Conservation (phyloP, 2,329 filamentous ascomycete genomes). For the Scedosporium minutisporum region DNA sequence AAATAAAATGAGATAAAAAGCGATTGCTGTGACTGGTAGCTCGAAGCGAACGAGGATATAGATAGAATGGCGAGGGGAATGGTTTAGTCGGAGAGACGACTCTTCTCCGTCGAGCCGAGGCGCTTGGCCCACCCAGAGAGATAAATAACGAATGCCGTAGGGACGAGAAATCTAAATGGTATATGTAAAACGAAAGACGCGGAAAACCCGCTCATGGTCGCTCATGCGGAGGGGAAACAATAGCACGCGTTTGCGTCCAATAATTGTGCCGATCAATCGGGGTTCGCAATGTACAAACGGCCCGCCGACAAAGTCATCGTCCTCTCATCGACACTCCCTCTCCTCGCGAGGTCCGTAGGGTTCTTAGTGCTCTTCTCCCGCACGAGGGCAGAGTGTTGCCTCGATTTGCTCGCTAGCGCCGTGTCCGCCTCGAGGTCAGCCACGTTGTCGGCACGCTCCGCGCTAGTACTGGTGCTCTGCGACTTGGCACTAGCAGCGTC, state of each 20-base stretch:
- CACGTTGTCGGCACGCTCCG: slow-evolving; percentile 51
- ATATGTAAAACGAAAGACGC: too few species aligned
- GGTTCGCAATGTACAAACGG: slow-evolving; percentile 77
- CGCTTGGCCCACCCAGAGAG: too few species aligned
- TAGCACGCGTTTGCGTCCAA: too few species aligned
- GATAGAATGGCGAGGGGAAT: background rate
- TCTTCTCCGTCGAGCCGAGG: background rate
- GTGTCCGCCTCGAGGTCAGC: slow-evolving; percentile 41
- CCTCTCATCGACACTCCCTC: slow-evolving; percentile 76
- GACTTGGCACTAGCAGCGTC: slow-evolving; percentile 38
- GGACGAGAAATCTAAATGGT: too few species aligned
- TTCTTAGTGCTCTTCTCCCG: slow-evolving; percentile 58
- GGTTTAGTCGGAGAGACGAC: background rate
- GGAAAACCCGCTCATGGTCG: too few species aligned
- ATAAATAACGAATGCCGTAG: too few species aligned
- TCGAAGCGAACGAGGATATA: background rate
- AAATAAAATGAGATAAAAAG: background rate
- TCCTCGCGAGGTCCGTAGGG: slow-evolving; percentile 61
- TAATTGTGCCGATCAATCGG: slow-evolving; percentile 42
- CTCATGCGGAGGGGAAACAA: too few species aligned
- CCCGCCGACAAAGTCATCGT: slow-evolving; percentile 65
- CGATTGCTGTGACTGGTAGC: background rate
- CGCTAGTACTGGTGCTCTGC: slow-evolving; percentile 44
- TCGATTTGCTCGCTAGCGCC: slow-evolving; percentile 48
- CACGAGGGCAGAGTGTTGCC: slow-evolving; percentile 46